A percentile compares a stretch with the other conserved stretches of the same genome.
These are phyloP conservation scores for Takashimella tepidaria DNA, from an alignment of 1,284 basidiomycete species.

Conservation along the genomic window DNA sequence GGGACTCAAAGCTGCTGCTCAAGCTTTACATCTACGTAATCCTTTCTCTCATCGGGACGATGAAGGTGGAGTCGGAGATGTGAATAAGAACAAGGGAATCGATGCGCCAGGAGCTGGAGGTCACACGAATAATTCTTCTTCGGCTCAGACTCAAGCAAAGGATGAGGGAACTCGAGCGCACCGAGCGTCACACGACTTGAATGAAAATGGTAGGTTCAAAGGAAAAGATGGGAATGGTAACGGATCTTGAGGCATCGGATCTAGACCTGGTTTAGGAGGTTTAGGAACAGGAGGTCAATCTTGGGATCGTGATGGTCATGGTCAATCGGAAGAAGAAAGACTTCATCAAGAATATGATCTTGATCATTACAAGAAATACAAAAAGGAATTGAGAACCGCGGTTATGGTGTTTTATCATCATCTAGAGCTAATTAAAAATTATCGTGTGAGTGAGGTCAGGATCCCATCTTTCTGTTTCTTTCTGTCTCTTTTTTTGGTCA, in stretches of 20 bases:
- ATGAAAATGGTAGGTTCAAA: background rate
- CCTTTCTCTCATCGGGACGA: constrained; percentile 10
- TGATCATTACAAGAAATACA: constrained; percentile 74
- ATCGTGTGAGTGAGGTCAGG: constrained; percentile 63
- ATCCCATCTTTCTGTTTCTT: too few species aligned
- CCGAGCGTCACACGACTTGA: background rate
- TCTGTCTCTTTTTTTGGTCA: too few species aligned
- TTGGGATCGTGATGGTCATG: too few species aligned
- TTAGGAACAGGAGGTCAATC: too few species aligned
- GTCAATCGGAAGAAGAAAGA: background rate
- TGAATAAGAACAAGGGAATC: constrained; percentile 2
- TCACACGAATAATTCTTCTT: background rate
- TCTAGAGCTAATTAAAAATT: constrained; percentile 74
- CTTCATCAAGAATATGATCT: constrained; percentile 53
- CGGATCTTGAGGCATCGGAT: constrained; percentile 2
- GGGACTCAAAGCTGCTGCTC: constrained; percentile 12
- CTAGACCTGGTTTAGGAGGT: too few species aligned
- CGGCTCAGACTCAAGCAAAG: background rate
- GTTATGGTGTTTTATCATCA: constrained; percentile 80
- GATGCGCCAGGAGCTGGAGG: too few species aligned
- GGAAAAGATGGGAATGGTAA: constrained; percentile 1
- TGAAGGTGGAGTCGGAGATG: background rate
- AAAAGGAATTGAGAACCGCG: constrained; percentile 74
- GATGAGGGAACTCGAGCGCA: background rate
- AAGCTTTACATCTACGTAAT: constrained; percentile 22